A percentile compares a stretch with the other conserved stretches of the same genome.
Conservation (phyloP, 768 basidiomycete genomes). For the Amanita pallidorosea region DNA sequence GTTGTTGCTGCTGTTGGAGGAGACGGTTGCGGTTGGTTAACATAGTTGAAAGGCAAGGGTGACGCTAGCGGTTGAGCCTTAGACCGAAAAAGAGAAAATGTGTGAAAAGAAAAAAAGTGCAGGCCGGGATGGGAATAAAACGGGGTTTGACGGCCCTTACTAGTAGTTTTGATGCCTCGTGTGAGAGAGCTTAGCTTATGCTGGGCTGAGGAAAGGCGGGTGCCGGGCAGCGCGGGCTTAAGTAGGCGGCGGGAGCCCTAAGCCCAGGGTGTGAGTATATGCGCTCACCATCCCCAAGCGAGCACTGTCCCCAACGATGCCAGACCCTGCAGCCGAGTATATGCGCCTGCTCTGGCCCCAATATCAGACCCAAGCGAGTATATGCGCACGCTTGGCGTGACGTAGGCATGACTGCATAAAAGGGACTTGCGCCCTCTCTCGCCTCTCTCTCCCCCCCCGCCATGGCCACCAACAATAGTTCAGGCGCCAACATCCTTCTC, state of each 20-base stretch:
- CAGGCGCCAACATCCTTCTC: background rate
- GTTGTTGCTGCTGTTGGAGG: constrained; percentile 11
- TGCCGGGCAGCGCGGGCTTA: background rate
- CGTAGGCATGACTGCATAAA: background rate
- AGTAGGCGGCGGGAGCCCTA: background rate
- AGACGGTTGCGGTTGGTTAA: constrained; percentile 12
- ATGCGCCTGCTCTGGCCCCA: no score
- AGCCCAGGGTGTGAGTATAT: background rate
- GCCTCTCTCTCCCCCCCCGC: background rate
- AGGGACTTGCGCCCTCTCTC: background rate
- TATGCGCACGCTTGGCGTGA: background rate
- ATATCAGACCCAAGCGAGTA: no score
- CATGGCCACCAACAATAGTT: background rate
- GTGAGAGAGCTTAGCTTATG: background rate
- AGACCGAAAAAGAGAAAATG: constrained; percentile 18
- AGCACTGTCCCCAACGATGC: no score
- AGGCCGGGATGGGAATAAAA: constrained; percentile 2
- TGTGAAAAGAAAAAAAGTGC: background rate
- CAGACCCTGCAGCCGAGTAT: no score
- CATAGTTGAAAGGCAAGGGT: constrained; percentile 12
- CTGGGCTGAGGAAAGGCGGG: background rate
- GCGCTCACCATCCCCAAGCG: background rate
- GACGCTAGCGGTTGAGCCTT: constrained; percentile 15
- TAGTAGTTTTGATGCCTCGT: constrained; percentile 2
- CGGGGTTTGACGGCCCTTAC: background rate